Evolutionary conservation across 2,329 filamentous ascomycete species (phyloP), one percentile per base, ranked within the genome.

Genomic region (Byssothecium circinans): DNA sequence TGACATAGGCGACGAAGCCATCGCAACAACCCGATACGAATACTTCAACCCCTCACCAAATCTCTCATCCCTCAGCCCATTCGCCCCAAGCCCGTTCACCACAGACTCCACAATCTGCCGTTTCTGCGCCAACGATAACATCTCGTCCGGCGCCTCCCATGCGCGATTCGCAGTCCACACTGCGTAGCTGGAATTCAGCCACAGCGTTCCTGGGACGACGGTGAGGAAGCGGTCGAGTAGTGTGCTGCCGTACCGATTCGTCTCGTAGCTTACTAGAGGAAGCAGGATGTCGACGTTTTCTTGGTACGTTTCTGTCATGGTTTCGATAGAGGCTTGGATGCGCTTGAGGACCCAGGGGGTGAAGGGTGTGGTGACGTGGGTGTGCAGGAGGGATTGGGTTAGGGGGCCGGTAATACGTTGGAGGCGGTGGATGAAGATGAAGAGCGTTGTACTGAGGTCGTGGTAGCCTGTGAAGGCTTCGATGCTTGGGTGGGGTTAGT

Each of bases 191-290:
- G 36, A 15, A 14, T 25, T 39, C 10, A 11, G 36, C 36, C 20
- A 23, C n/a, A 39, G 12, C 10, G 4, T n/a, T 14, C 20, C n/a
- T n/a, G n/a, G 19, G 4, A 39, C 6, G 12, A 39, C 20, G 12
- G 36, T n/a, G n/a, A 39, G 23, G 23, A 39, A 39, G 20, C 36
- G 36, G 23, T 39, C 36, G 11, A 39, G 36, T 19, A 39, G 36
- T 4, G 36, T 39, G 36, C 36, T 39, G 4, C 36, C 36, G 36
- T 39, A 39, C 20, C 15, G 14, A 14, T 39, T 39, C 2, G 36
- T 39, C 15, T 39, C 20, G 20, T 25, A 39, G n/a, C 19, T 15
- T 6, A 39, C 12, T 8, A 39, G 19, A 11, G 36, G 36, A 20
- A 39, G 12, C 3, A 39, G 19, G 11, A n/a, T 39, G 5, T 39